phyloP scores from a whole-genome alignment of 345 rosid species.

The Lepidium aucheri region DNA sequence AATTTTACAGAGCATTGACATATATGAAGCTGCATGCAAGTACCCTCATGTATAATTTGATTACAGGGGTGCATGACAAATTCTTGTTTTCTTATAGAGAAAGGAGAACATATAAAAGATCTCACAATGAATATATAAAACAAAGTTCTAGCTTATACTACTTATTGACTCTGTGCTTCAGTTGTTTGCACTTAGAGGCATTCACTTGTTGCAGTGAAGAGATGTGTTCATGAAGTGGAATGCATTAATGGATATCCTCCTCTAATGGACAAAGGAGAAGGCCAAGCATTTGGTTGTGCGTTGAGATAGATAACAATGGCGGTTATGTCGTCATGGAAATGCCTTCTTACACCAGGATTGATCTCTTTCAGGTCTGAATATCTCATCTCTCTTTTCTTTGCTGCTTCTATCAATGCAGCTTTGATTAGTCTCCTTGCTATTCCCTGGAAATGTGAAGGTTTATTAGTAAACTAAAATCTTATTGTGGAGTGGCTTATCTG shows the following conservation, averaged over 20 bases:
- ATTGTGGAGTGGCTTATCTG: background rate
- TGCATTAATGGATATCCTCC: conserved; percentile 33
- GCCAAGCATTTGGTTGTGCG: conserved; percentile 4
- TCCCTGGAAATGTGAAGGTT: conserved; percentile 36
- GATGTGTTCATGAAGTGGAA: conserved; percentile 11
- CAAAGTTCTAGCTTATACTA: conserved; percentile 14
- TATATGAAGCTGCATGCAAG: background rate
- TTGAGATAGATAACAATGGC: conserved; percentile 49
- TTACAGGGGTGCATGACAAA: conserved; percentile 16
- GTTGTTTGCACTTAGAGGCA: background rate
- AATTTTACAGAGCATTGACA: background rate
- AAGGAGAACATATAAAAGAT: conserved; percentile 5
- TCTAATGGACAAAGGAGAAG: conserved; percentile 39
- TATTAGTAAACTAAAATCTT: background rate
- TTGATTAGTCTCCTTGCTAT: conserved; percentile 61
- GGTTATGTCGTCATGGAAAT: conserved; percentile 43
- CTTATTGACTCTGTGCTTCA: background rate
- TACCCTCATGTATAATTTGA: conserved; percentile 21
- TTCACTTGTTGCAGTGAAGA: background rate
- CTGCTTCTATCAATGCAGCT: conserved; percentile 64
- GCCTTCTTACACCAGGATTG: conserved; percentile 56
- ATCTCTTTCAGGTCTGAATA: conserved; percentile 62
- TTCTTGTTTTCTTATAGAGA: conserved; percentile 1
- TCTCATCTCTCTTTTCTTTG: conserved; percentile 82
- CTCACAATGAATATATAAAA: background rate